A percentile compares a stretch with the other conserved stretches of the same genome.
phyloP scores from a whole-genome alignment of 2,329 filamentous ascomycete species.

The Ophiosphaerella korrae region DNA sequence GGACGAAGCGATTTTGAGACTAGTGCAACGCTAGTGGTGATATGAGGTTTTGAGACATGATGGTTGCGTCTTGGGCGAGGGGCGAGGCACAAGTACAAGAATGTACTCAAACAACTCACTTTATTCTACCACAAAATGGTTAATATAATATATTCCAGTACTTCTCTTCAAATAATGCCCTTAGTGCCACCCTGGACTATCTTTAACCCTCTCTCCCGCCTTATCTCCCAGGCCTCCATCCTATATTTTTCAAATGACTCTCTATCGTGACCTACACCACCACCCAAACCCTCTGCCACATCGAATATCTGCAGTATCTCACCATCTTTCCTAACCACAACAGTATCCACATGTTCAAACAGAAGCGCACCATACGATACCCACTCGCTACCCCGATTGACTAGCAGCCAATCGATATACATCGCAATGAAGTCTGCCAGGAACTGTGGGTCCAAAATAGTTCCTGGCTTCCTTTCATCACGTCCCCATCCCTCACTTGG shows the following conservation, averaged over 20 bases:
- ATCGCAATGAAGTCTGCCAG: constrained; percentile 4
- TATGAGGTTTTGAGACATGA: no score
- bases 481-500: no score
- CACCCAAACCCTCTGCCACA: constrained; percentile 6
- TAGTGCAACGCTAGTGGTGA: no score
- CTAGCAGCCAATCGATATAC: constrained; percentile 5
- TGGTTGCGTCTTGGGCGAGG: no score
- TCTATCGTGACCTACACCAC: no score
- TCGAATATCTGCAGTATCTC: constrained; percentile 2
- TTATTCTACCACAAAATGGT: no score
- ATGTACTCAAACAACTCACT: no score
- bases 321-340: constrained; percentile 10
- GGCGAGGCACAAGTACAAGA: no score
- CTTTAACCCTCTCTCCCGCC: constrained; percentile 1
- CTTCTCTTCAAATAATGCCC: no score
- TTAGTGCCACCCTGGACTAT: no score
- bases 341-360: constrained; percentile 13
- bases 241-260: not conserved
- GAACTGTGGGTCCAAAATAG: constrained; percentile 8
- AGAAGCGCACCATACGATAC: not conserved
- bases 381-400: no score
- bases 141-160: no score
- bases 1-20: not conserved
- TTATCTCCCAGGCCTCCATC: not conserved
- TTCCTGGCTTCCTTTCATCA: not conserved